These are phyloP conservation scores for Ganoderma multipileum DNA, from an alignment of 1,284 basidiomycete genomes.

Conservation along the genomic window DNA sequence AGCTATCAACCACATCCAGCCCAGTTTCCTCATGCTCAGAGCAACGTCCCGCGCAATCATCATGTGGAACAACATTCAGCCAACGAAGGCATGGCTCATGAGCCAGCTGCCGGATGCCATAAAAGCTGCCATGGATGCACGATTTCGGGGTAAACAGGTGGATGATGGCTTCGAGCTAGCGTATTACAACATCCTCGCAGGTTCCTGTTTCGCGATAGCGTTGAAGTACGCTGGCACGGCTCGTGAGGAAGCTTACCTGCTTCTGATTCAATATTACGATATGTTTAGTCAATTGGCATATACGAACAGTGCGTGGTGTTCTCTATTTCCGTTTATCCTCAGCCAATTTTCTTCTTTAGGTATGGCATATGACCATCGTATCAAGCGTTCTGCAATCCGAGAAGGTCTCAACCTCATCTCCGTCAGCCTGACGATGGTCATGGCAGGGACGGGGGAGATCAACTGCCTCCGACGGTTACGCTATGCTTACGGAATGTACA, in stretches of 20 bases:
- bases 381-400: conserved; percentile 86
- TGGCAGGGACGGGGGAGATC: conserved; percentile 97
- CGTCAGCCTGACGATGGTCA: conserved; percentile 87
- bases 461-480: conserved; percentile 89
- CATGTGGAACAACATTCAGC: conserved; percentile 84
- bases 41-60: conserved; percentile 84
- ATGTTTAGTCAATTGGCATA: conserved; percentile 75
- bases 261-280: conserved; percentile 85
- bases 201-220: conserved; percentile 90
- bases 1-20: conserved; percentile 86
- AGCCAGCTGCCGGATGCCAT: conserved; percentile 80
- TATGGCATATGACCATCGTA: conserved; percentile 82
- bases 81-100: conserved; percentile 82
- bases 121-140: conserved; percentile 59
- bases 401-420: conserved; percentile 90
- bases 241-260: conserved; percentile 83
- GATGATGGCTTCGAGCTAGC: conserved; percentile 87
- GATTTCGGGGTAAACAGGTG: conserved; percentile 55
- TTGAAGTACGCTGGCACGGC: conserved; percentile 96
- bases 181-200: conserved; percentile 89
- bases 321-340: not conserved
- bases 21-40: conserved; percentile 86
- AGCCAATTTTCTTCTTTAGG: conserved; percentile 49
- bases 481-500: conserved; percentile 91
- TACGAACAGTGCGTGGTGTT: conserved; percentile 57